phyloP scores from a whole-genome alignment of 2,329 filamentous ascomycete species.

The Xylariaceae sp. region DNA sequence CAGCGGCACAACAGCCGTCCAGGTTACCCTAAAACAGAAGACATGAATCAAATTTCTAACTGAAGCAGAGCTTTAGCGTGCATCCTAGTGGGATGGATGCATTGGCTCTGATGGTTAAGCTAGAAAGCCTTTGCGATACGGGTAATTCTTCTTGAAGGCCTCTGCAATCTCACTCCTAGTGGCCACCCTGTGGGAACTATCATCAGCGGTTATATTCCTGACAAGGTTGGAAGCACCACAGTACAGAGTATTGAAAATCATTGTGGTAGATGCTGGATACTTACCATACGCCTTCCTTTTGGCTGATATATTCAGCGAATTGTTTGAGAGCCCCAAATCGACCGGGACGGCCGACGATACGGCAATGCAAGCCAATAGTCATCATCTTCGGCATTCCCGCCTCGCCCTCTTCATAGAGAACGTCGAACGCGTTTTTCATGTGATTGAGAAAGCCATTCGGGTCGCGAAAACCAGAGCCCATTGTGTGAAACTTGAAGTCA shows the following conservation, averaged over 20 bases:
- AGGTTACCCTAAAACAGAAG: no score
- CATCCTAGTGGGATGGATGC: no score
- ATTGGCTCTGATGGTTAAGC: no score
- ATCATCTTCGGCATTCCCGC: constrained; percentile 51
- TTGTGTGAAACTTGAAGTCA: constrained; percentile 40
- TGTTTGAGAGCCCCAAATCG: constrained; percentile 45
- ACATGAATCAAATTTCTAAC: no score
- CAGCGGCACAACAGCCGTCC: no score
- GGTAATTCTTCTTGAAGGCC: constrained; percentile 42
- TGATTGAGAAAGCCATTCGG: constrained; percentile 41
- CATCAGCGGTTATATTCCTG: background rate
- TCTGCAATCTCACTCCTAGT: constrained; percentile 49
- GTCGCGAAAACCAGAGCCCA: constrained; percentile 40
- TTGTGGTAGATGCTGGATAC: no score
- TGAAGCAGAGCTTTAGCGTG: no score
- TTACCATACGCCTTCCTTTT: constrained; percentile 47
- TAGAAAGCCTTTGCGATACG: constrained; percentile 40
- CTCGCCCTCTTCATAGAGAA: constrained; percentile 47
- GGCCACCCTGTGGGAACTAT: constrained; percentile 30
- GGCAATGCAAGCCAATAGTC: constrained; percentile 41
- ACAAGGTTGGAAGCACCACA: background rate
- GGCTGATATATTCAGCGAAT: constrained; percentile 37
- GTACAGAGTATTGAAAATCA: no score
- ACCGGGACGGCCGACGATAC: constrained; percentile 45
- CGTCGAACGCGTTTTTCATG: constrained; percentile 47